Evolutionary conservation across 495 filamentous ascomycete genomes (phyloP), one percentile per base, ranked within the genome.

Genomic region (Lindgomyces ingoldianus): DNA sequence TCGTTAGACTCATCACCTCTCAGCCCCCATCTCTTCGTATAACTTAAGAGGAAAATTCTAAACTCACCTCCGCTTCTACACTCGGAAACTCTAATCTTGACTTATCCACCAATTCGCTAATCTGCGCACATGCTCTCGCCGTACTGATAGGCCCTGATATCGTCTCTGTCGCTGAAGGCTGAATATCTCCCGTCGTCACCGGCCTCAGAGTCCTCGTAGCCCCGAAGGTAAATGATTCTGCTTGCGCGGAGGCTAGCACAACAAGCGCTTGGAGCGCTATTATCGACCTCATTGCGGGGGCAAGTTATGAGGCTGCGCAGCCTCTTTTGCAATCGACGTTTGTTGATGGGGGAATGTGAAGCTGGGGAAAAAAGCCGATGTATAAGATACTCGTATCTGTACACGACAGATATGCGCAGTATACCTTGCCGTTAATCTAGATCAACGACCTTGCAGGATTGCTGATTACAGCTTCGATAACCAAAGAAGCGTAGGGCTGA

Each of bases 51-150:
- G 10, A 27, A 19, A 36, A 33, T 45, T 16, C 33, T 16, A 22
- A 60, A 55, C 66, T 48, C 29, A 70, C 67, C 44, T 70, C 68
- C 25, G 68, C 68, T 12, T 67, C 52, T 1, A 70, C 57, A 29
- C 45, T 63, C n/a, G 63, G 58, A 36, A 36, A 63, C n/a, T 54
- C 41, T 24, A 45, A 18, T 2, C n/a, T 16, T 9, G 39, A 54
- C 1, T 54, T 27, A 4, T 4, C 21, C 2, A 70, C 63, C 11
- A 57, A 26, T 0, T 45, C 19, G 10, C 19, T 25, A 4, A 70
- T 59, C 54, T 66, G 46, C 21, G 39, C 49, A 48, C 68, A 70
- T 22, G 68, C 68, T 14, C 30, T 64, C 24, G 29, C 53, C 9
- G 68, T 70, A 10, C 39, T 44, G 9, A 63, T 45, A 9, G 68